phyloP scores from a whole-genome alignment of 2,329 filamentous ascomycete species.

The Microascus cirrosus region DNA sequence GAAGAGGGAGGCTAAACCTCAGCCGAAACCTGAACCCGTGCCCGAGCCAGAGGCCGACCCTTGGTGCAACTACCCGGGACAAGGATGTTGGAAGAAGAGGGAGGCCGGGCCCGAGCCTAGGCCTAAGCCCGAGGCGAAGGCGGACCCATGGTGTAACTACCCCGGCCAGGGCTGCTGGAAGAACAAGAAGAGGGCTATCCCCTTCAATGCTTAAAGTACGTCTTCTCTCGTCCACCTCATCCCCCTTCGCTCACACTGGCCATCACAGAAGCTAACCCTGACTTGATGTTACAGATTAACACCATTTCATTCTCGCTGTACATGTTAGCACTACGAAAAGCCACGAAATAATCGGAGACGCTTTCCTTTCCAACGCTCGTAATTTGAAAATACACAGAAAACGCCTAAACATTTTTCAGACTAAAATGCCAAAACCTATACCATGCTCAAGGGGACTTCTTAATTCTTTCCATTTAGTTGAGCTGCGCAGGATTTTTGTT shows the following conservation, averaged over 20 bases:
- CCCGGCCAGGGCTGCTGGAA: constrained; percentile 24
- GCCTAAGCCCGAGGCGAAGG: constrained; percentile 8
- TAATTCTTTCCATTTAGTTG: not conserved
- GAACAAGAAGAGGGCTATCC: constrained; percentile 15
- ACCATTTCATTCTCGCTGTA: not conserved
- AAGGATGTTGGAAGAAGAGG: constrained; percentile 29
- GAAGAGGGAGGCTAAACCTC: constrained; percentile 14
- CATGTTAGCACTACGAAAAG: not conserved
- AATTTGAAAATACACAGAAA: not conserved
- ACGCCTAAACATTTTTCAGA: not conserved
- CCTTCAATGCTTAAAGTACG: not conserved
- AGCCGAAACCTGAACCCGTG: constrained; percentile 1
- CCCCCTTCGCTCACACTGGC: not conserved
- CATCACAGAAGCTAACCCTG: not conserved
- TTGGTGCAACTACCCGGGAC: constrained; percentile 25
- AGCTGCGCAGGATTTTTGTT: not conserved
- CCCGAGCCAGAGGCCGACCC: constrained; percentile 14
- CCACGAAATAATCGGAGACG: not conserved
- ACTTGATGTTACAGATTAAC: not conserved
- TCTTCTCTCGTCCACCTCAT: not conserved
- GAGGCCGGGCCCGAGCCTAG: constrained; percentile 17
- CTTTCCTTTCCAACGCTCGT: not conserved
- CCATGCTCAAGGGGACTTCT: not conserved
- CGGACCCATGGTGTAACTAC: constrained; percentile 12
- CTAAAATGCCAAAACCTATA: not conserved